Percentiles rank a stretch among this genome's conserved stretches.
These are phyloP conservation scores for Cryptosporidium sp. DNA, from an alignment of 169 alveolate genomes.

Conservation along the genomic window DNA sequence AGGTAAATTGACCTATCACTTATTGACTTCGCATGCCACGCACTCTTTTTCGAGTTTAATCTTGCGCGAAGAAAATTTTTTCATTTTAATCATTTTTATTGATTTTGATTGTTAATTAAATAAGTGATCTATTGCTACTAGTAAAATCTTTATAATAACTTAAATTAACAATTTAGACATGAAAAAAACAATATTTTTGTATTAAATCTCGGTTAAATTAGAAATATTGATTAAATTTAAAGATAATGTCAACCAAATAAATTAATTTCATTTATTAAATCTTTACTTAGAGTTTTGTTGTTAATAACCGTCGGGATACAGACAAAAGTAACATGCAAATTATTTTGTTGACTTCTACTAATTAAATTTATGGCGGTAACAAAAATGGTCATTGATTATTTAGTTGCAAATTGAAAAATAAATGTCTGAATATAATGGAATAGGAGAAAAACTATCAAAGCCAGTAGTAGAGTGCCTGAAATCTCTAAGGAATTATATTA, in stretches of 20 bases:
- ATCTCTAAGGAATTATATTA: neutral
- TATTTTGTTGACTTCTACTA: too few species aligned
- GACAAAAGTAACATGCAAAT: neutral
- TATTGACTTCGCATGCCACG: neutral
- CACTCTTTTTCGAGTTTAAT: constrained; percentile 27
- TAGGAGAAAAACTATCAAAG: neutral
- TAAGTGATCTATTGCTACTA: too few species aligned
- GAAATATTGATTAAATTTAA: neutral
- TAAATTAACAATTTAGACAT: too few species aligned
- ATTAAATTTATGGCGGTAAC: neutral
- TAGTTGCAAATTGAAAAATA: neutral
- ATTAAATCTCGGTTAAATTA: too few species aligned
- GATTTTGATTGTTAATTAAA: too few species aligned
- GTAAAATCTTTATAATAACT: too few species aligned
- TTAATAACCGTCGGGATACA: too few species aligned
- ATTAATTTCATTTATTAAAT: too few species aligned
- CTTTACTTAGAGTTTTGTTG: neutral
- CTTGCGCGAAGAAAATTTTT: constrained; percentile 10
- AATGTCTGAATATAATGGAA: constrained; percentile 2
- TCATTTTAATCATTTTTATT: neutral
- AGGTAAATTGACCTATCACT: neutral
- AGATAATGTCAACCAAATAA: too few species aligned
- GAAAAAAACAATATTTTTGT: too few species aligned
- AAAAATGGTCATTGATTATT: neutral
- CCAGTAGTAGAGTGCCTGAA: constrained; percentile 11